These are phyloP conservation scores for Hypoxylon crocopeplum DNA, from an alignment of 495 filamentous ascomycete genomes.

Conservation along the genomic window DNA sequence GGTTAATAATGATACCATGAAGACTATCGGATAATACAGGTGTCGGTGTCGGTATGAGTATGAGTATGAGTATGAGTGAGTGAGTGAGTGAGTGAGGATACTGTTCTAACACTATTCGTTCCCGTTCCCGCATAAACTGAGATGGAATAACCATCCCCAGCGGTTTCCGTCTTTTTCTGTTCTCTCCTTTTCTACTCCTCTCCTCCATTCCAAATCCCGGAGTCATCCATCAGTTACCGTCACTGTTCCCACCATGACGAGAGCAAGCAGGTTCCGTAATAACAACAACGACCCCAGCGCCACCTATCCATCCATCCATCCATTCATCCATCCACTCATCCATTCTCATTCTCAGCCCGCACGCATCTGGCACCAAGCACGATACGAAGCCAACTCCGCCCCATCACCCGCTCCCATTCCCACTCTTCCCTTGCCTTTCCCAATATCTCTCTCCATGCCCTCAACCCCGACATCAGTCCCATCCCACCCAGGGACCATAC, in stretches of 20 bases:
- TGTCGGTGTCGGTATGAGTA: too few species aligned
- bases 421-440: conserved; percentile 14
- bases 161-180: not conserved
- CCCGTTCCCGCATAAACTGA: too few species aligned
- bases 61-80: too few species aligned
- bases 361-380: conserved; percentile 25
- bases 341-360: conserved; percentile 9
- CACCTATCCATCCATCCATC: not conserved
- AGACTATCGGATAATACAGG: too few species aligned
- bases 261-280: too few species aligned
- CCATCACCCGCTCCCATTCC: not conserved
- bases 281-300: not conserved
- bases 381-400: conserved; percentile 24
- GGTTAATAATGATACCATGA: too few species aligned
- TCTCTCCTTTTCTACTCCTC: not conserved
- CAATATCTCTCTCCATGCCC: conserved; percentile 7
- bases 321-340: not conserved
- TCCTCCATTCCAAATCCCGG: not conserved
- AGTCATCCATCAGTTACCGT: too few species aligned
- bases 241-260: too few species aligned
- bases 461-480: not conserved
- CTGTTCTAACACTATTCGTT: not conserved
- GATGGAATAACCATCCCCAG: not conserved
- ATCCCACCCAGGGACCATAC: too few species aligned
- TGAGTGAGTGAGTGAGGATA: not conserved